phyloP scores from a whole-genome alignment of 306 rosid species.

The Hippophae gyantsensis region DNA sequence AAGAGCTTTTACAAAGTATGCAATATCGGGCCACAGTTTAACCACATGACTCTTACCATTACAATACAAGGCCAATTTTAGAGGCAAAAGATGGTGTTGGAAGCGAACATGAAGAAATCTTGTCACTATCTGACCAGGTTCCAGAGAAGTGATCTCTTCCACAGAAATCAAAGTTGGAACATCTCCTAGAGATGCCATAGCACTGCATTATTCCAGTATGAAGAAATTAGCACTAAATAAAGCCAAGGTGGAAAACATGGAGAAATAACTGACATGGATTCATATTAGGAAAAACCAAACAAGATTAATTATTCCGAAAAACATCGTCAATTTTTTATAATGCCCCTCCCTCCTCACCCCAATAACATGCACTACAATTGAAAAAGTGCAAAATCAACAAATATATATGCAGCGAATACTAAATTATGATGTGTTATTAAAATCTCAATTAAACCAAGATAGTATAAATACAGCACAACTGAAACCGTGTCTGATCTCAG shows the following conservation, averaged over 20 bases:
- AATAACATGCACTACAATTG: too few relatives aligned
- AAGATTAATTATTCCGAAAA: too few relatives aligned
- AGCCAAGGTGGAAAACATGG: constrained; percentile 2
- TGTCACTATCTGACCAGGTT: constrained; percentile 55
- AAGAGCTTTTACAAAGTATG: constrained; percentile 73
- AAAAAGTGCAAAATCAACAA: too few relatives aligned
- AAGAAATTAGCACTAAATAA: constrained; percentile 17
- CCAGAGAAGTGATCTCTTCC: constrained; percentile 70
- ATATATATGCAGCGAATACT: background rate
- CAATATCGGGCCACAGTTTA: constrained; percentile 82
- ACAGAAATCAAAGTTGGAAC: constrained; percentile 39
- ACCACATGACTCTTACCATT: constrained; percentile 60
- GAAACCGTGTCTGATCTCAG: constrained; percentile 1
- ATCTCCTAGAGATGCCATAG: constrained; percentile 30
- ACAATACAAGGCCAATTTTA: constrained; percentile 66
- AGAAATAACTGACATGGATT: constrained; percentile 12
- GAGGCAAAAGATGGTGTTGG: constrained; percentile 91
- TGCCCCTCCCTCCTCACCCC: too few relatives aligned
- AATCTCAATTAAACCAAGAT: background rate
- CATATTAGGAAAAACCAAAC: too few relatives aligned
- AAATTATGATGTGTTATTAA: background rate
- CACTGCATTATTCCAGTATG: constrained; percentile 40
- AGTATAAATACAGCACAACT: background rate
- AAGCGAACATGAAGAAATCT: constrained; percentile 64
- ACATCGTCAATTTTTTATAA: too few relatives aligned